Evolutionary conservation across 805 yeast genomes (phyloP).

Genomic region (Nakazawaea peltata): DNA sequence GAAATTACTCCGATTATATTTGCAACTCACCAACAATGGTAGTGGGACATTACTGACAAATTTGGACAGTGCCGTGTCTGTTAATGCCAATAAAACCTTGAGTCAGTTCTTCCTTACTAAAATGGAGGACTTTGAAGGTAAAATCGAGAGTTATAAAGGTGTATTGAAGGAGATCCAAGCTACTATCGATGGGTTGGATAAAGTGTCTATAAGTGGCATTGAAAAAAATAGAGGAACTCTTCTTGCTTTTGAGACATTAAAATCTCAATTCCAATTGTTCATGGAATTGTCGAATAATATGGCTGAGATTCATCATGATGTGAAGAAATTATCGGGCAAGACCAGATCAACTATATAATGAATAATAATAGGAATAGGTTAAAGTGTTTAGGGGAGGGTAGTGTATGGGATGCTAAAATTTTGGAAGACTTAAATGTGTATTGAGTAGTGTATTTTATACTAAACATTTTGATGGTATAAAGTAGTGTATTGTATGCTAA

Average conservation of each 20-base stretch:
- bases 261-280: conserved; percentile 60
- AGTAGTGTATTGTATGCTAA: too few species aligned
- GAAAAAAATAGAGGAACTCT: conserved; percentile 25
- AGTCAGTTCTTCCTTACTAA: conserved; percentile 42
- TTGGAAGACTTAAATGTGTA: too few species aligned
- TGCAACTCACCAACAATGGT: conserved; percentile 18
- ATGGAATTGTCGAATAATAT: conserved; percentile 69
- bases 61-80: conserved; percentile 14
- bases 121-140: conserved; percentile 30
- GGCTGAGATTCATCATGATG: conserved; percentile 60
- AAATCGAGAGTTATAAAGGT: conserved; percentile 40
- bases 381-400: too few species aligned
- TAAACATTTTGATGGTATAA: too few species aligned
- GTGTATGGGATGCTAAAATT: too few species aligned
- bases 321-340: conserved; percentile 19
- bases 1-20: conserved; percentile 25
- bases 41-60: conserved; percentile 8
- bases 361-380: too few species aligned
- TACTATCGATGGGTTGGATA: conserved; percentile 54
- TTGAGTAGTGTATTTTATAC: not conserved
- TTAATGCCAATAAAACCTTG: conserved; percentile 42
- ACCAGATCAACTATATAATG: too few species aligned
- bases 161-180: conserved; percentile 49
- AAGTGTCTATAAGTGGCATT: conserved; percentile 32
- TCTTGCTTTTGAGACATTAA: conserved; percentile 51